Base-by-base conservation (phyloP, 768 basidiomycete genomes). In the Kwoniella bestiolae region DNA sequence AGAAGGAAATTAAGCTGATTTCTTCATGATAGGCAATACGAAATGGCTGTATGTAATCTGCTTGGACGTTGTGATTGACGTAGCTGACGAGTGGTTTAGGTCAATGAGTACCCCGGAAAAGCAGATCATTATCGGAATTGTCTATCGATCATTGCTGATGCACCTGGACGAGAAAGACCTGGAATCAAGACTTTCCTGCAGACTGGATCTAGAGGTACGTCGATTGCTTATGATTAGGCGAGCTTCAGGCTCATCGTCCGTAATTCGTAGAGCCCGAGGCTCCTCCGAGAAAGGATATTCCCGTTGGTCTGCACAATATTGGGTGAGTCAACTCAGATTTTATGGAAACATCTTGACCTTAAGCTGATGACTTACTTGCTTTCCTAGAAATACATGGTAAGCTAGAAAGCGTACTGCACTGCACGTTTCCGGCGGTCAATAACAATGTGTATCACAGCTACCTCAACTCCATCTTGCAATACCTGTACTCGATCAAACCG, bases 391-490 rank as follows among this genome's bases (percentile, higher is more conserved):
- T 46, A 80, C 79, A 28, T 80, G 79, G 77, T 78, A 50, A 51
- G 71, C 49, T 26, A 12, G 7, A 16, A 6, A 29, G 5, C 23
- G 9, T n/a, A 50, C 53, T 62, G 34, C 26, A 29, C 21, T 29
- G 32, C 47, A 21, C 44, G n/a, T n/a, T n/a, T n/a, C n/a, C n/a
- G n/a, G n/a, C n/a, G n/a, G n/a, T n/a, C n/a, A n/a, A n/a, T 38
- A 44, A 51, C 41, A n/a, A 31, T 8, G 12, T 51, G 25, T 49
- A 31, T 21, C 46, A 25, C 34, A 78, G 77, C 58, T 80, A 80
- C 45, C 68, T 80, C 32, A 80, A 80, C 56, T 80, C 79, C 23
- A 75, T 80, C 23, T 66, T 80, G 18, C 78, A 80, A 61, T 80
- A 79, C 44, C 62, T 80, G 7, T 76, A 80, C 53, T 71, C 76